Conservation (phyloP, 2,329 filamentous ascomycete genomes). For the Bisporella sp. region DNA sequence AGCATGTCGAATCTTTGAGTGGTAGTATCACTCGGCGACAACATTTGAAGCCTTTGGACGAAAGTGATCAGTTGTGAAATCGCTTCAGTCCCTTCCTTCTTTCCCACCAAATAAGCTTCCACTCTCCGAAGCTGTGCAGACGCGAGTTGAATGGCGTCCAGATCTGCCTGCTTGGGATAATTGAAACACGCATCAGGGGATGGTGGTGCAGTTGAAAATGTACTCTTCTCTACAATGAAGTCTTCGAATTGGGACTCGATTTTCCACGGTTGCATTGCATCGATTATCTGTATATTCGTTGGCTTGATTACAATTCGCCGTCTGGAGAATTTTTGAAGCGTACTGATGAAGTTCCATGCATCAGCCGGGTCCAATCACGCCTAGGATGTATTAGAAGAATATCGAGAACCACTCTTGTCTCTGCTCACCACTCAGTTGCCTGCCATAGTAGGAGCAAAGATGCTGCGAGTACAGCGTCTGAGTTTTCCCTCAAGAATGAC, state of each 20-base stretch:
- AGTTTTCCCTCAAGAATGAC: slow-evolving; percentile 76
- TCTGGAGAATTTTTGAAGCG: slow-evolving; percentile 30
- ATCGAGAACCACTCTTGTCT: no score
- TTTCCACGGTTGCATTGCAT: slow-evolving; percentile 87
- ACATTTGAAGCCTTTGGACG: slow-evolving; percentile 63
- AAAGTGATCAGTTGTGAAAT: slow-evolving; percentile 66
- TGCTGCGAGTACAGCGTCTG: slow-evolving; percentile 84
- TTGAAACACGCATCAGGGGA: slow-evolving; percentile 55
- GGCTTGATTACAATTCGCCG: slow-evolving; percentile 23
- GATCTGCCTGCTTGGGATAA: slow-evolving; percentile 63
- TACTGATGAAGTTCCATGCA: slow-evolving; percentile 86
- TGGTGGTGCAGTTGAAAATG: slow-evolving; percentile 59
- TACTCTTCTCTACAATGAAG: slow-evolving; percentile 74
- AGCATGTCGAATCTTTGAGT: slow-evolving; percentile 86
- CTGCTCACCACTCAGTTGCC: slow-evolving; percentile 90
- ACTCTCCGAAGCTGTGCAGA: slow-evolving; percentile 62
- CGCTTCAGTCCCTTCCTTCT: slow-evolving; percentile 61
- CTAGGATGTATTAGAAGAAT: no score
- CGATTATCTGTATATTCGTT: slow-evolving; percentile 65
- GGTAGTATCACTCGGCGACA: slow-evolving; percentile 61
- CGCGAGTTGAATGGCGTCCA: slow-evolving; percentile 60
- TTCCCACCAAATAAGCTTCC: slow-evolving; percentile 60
- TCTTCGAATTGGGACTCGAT: slow-evolving; percentile 81
- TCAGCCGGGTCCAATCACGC: slow-evolving; percentile 88
- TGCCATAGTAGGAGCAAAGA: slow-evolving; percentile 94